Evolutionary conservation across 805 yeast genomes (phyloP).

Genomic region (Metschnikowia lunata): DNA sequence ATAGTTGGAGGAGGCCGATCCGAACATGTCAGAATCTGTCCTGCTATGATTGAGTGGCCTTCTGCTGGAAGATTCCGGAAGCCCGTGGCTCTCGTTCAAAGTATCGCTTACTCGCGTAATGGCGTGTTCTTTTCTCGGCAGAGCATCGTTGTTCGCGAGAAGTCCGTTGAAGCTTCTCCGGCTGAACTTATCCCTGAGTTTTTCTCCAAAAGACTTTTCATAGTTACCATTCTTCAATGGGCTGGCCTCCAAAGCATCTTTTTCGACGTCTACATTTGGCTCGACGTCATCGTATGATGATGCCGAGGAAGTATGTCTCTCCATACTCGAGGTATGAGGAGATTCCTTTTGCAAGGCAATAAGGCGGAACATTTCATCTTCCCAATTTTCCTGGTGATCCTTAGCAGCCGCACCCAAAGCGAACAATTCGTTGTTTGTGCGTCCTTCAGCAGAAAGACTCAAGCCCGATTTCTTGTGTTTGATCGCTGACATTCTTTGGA

Average conservation of each 20-base stretch:
- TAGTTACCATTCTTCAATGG: too few relatives aligned
- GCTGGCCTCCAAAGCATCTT: neutral
- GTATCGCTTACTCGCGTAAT: conserved; percentile 16
- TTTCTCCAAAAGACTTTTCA: conserved; percentile 12
- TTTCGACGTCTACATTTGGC: neutral
- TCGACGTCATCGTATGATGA: neutral
- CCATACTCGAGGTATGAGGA: conserved; percentile 1
- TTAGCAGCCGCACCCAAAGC: conserved; percentile 21
- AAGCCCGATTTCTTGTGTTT: conserved; percentile 30
- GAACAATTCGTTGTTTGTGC: conserved; percentile 14
- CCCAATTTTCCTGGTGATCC: conserved; percentile 72
- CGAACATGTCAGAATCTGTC: conserved; percentile 8
- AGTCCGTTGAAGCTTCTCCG: conserved; percentile 7
- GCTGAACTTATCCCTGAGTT: conserved; percentile 11
- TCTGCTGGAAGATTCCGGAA: conserved; percentile 6
- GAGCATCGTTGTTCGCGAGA: neutral
- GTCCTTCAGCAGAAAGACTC: conserved; percentile 7
- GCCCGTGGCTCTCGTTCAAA: conserved; percentile 1
- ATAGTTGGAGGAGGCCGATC: conserved; percentile 14
- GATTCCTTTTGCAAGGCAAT: conserved; percentile 23
- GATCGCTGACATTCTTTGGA: conserved; percentile 50
- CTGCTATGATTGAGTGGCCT: conserved; percentile 9
- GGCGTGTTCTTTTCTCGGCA: neutral
- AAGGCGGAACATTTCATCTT: conserved; percentile 54
- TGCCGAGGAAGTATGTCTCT: neutral